These are phyloP conservation scores for Ogataea neopini DNA, from an alignment of 805 yeast genomes.

Conservation along the genomic window DNA sequence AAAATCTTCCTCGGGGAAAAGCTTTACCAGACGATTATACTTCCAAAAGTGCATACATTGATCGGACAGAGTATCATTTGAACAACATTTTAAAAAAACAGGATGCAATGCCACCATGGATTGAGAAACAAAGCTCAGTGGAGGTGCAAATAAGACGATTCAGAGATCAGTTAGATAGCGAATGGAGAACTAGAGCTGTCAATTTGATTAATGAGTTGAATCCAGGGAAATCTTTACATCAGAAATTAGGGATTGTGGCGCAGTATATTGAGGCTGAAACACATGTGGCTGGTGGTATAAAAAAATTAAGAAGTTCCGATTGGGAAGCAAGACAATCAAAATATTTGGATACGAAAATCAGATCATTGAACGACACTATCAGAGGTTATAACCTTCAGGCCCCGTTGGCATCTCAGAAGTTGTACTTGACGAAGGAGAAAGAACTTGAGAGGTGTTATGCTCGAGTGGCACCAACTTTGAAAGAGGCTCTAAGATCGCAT, in stretches of 20 bases:
- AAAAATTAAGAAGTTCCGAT: conserved; percentile 25
- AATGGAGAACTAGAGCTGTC: conserved; percentile 41
- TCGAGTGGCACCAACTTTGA: conserved; percentile 33
- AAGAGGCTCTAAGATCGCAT: conserved; percentile 23
- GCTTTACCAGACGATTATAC: conserved; percentile 45
- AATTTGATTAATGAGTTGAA: conserved; percentile 30
- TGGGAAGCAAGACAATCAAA: conserved; percentile 41
- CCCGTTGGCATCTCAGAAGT: conserved; percentile 57
- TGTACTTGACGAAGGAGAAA: conserved; percentile 46
- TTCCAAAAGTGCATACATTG: conserved; percentile 56
- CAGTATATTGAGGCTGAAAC: conserved; percentile 25
- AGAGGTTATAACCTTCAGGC: conserved; percentile 66
- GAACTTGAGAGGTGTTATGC: conserved; percentile 45
- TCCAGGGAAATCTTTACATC: conserved; percentile 22
- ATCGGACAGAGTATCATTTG: conserved; percentile 72
- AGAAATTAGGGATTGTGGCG: conserved; percentile 18
- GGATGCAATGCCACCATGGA: conserved; percentile 88
- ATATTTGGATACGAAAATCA: conserved; percentile 39
- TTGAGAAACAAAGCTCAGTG: conserved; percentile 69
- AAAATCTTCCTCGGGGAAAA: conserved; percentile 63
- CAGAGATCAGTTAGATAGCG: conserved; percentile 43
- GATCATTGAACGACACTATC: conserved; percentile 46
- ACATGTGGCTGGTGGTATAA: conserved; percentile 11
- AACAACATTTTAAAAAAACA: conserved; percentile 76
- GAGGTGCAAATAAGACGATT: conserved; percentile 48